phyloP scores from a whole-genome alignment of 768 basidiomycete genomes.

The Kwoniella bestiolae region DNA sequence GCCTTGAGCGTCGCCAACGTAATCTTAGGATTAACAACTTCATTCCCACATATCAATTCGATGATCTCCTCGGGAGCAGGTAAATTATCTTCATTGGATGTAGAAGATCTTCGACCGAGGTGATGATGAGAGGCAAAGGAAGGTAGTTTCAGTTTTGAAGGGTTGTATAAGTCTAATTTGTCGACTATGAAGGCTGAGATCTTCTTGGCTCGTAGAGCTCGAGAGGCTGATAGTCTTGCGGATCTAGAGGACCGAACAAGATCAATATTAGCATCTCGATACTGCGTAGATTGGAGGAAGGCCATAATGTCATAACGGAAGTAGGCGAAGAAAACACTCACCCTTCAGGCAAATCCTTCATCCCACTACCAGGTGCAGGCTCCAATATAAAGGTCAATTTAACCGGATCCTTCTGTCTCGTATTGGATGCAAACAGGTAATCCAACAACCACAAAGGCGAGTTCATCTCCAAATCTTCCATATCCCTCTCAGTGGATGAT shows the following conservation, averaged over 20 bases:
- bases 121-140: background rate
- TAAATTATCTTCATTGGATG: slow-evolving; percentile 9
- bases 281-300: background rate
- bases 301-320: too few relatives aligned
- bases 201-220: slow-evolving; percentile 82
- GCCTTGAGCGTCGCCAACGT: slow-evolving; percentile 88
- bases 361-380: slow-evolving; percentile 66
- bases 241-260: slow-evolving; percentile 61
- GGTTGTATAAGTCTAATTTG: slow-evolving; percentile 56
- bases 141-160: slow-evolving; percentile 19
- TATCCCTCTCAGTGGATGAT: slow-evolving; percentile 64
- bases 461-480: slow-evolving; percentile 68
- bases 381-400: slow-evolving; percentile 90
- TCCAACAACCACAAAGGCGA: slow-evolving; percentile 90
- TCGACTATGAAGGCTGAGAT: slow-evolving; percentile 83
- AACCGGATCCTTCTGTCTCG: slow-evolving; percentile 60
- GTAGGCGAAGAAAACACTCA: slow-evolving; percentile 60
- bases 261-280: background rate
- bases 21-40: slow-evolving; percentile 81
- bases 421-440: slow-evolving; percentile 74
- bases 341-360: slow-evolving; percentile 86
- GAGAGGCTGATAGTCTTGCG: slow-evolving; percentile 84
- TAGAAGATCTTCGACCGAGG: background rate
- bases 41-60: slow-evolving; percentile 86
- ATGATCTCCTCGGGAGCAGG: slow-evolving; percentile 68